phyloP scores from a whole-genome alignment of 108 stramenopile species.

The Schizochytrium sp. region DNA sequence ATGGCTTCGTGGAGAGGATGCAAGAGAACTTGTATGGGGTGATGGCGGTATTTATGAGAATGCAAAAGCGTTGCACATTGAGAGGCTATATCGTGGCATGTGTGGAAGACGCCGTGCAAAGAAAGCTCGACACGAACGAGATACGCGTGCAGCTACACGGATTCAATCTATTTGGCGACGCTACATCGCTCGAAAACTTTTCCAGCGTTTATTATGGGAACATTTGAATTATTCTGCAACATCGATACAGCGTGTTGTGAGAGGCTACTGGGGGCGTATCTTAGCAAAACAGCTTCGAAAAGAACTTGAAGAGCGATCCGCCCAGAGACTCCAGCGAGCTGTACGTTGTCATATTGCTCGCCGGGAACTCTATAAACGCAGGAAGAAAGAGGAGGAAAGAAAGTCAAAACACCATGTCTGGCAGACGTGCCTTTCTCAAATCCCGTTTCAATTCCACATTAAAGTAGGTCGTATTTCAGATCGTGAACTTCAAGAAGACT shows the following conservation, averaged over 20 bases:
- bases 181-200: not conserved
- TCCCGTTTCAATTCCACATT: not conserved
- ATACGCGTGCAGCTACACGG: conserved; percentile 16
- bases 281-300: not conserved
- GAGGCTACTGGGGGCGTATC: conserved; percentile 4
- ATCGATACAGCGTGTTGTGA: not conserved
- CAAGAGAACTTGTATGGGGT: conserved; percentile 34
- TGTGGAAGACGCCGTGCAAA: not conserved
- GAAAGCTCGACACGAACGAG: not conserved
- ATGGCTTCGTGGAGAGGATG: conserved; percentile 31
- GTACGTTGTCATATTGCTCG: not conserved
- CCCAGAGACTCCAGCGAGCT: not conserved
- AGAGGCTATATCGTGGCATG: not conserved
- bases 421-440: not conserved
- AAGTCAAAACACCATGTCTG: not conserved
- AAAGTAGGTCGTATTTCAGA: not conserved
- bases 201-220: not conserved
- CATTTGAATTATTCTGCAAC: not conserved
- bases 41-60: conserved; percentile 3
- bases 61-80: not conserved
- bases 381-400: not conserved
- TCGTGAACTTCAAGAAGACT: conserved; percentile 34
- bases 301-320: not conserved
- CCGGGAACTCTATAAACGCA: not conserved
- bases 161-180: not conserved